phyloP scores from a whole-genome alignment of 768 basidiomycete genomes.

The Boletus tomentosulus region DNA sequence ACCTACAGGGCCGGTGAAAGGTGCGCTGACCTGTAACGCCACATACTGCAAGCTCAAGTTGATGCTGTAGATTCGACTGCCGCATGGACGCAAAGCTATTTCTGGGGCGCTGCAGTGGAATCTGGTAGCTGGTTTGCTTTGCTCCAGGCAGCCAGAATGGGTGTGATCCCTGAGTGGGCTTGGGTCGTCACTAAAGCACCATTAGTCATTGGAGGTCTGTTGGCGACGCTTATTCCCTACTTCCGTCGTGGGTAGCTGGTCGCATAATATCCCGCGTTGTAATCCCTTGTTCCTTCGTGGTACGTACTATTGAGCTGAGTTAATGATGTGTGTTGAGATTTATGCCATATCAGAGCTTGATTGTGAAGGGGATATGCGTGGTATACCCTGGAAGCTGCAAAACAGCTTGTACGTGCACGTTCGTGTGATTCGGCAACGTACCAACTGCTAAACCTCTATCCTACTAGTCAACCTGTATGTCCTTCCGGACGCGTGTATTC shows the following conservation, averaged over 20 bases:
- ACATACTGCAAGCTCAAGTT: neutral
- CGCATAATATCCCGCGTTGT: neutral
- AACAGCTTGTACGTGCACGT: too few relatives aligned
- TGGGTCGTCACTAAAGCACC: neutral
- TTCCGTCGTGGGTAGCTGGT: neutral
- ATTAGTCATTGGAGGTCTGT: neutral
- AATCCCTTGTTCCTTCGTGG: neutral
- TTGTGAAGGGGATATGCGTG: too few relatives aligned
- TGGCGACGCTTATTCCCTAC: neutral
- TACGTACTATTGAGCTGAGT: neutral
- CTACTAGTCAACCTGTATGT: too few relatives aligned
- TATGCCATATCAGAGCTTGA: too few relatives aligned
- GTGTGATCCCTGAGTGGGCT: slow-evolving; percentile 5
- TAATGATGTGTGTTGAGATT: too few relatives aligned
- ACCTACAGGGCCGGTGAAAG: slow-evolving; percentile 10
- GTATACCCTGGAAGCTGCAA: too few relatives aligned
- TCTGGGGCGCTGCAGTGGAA: slow-evolving; percentile 6
- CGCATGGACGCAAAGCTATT: slow-evolving; percentile 4
- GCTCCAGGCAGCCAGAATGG: slow-evolving; percentile 15
- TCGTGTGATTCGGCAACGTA: too few relatives aligned
- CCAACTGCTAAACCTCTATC: too few relatives aligned
- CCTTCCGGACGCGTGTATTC: too few relatives aligned
- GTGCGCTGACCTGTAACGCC: neutral
- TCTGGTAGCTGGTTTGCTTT: slow-evolving; percentile 10
- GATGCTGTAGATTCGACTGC: slow-evolving; percentile 10